Evolutionary conservation across 345 rosid genomes (phyloP).

Genomic region (Murraya koenigii): DNA sequence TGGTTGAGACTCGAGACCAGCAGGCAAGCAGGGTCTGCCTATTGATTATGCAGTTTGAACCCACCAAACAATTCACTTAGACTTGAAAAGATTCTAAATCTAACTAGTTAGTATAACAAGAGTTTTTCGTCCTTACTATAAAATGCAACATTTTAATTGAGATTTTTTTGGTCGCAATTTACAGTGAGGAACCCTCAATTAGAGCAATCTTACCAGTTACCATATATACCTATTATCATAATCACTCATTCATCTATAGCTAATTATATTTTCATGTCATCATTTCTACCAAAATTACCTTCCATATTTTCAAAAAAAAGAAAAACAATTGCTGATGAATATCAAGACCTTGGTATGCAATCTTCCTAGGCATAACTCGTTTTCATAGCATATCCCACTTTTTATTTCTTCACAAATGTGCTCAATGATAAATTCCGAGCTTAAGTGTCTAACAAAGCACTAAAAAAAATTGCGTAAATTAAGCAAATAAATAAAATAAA

Average conservation of each 20-base stretch:
- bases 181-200: background rate
- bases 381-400: background rate
- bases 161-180: background rate
- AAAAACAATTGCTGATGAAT: background rate
- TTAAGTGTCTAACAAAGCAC: background rate
- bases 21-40: background rate
- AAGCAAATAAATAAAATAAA: background rate
- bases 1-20: background rate
- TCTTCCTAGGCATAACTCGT: background rate
- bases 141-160: background rate
- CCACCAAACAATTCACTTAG: background rate
- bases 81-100: background rate
- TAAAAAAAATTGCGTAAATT: background rate
- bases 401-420: background rate
- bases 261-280: background rate
- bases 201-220: background rate
- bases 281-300: background rate
- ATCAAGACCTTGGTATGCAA: background rate
- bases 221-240: background rate
- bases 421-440: background rate
- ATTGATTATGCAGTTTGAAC: background rate
- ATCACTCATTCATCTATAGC: background rate
- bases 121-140: background rate
- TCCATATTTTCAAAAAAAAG: background rate
- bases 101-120: too few species aligned